Evolutionary conservation across 1,284 basidiomycete species (phyloP), one percentile per base, ranked within the genome.

Genomic region (Ganoderma lingzhi): DNA sequence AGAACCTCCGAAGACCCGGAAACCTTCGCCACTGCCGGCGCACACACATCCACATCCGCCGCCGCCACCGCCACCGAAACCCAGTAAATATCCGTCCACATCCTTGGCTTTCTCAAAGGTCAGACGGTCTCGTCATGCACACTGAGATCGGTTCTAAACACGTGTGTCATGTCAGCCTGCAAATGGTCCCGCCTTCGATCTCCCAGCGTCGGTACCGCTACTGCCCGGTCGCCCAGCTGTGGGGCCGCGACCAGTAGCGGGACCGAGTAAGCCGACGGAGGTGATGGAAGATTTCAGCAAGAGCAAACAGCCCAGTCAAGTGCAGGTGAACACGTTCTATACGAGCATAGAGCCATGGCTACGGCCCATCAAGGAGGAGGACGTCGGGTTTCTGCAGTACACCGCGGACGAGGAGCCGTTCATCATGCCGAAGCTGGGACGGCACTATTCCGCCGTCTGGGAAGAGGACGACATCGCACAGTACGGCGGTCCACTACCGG

Each of bases 401-500:
- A 91, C 91, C n/a, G 91, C 87, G 23, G 96, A 98, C 76, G 95
- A 97, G 69, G 93, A 96, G 70, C 92, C 94, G 0, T 97, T 91
- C 76, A 83, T 95, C 55, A 89, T 97, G 81, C 96, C 97, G 8
- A 89, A 92, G 68, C 86, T 97, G 0, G 97, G 97, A 8, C 85
- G 91, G 72, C 96, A 97, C 82, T 99, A 98, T 78, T 85, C 89
- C 35, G 93, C 97, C 65, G 84, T 92, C 1, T 98, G 97, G 96
- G 95, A 96, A 71, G 95, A 97, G 73, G 92, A 96, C 78, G 97
- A 98, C 79, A 85, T 85, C 6, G 85, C 86, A 8, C 71, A 84
- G n/a, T 85, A 85, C 68, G 83, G 84, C 44, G 78, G 76, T 2
- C 82, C 85, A 32, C 75, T 86, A 9, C 82, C 84, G 9, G 80